phyloP scores from a whole-genome alignment of 495 filamentous ascomycete genomes.

The Parathielavia hyrcaniae region DNA sequence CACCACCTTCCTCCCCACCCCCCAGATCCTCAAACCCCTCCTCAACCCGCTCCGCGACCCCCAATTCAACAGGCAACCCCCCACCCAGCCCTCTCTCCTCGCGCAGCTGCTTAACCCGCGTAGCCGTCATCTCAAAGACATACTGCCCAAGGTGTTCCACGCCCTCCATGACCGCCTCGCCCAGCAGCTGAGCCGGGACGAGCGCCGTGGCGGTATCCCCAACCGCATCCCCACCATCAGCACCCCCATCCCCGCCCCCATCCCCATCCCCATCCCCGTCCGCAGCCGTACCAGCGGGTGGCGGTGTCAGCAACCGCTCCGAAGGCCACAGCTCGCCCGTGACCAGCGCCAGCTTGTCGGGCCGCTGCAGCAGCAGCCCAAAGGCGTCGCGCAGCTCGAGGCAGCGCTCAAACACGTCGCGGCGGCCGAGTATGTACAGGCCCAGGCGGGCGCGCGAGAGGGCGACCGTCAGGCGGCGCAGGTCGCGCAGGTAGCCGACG shows the following conservation, averaged over 20 bases:
- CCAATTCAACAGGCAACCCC: conserved; percentile 30
- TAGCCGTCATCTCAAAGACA: conserved; percentile 92
- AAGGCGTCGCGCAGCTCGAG: conserved; percentile 85
- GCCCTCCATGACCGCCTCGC: conserved; percentile 67
- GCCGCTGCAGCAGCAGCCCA: conserved; percentile 60
- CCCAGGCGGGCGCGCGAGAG: conserved; percentile 89
- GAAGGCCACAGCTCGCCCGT: conserved; percentile 83
- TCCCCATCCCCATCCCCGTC: conserved; percentile 30
- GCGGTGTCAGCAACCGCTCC: conserved; percentile 41
- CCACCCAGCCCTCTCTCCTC: conserved; percentile 38
- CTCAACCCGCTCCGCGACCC: conserved; percentile 31
- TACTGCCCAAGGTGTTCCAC: conserved; percentile 95
- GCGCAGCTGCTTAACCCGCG: conserved; percentile 57
- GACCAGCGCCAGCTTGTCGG: conserved; percentile 71
- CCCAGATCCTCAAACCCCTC: conserved; percentile 10
- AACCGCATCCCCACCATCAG: neutral
- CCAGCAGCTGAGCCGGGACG: conserved; percentile 31
- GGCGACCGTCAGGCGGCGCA: conserved; percentile 92
- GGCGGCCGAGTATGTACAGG: conserved; percentile 86
- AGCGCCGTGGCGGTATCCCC: neutral
- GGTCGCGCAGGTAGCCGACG: conserved; percentile 89
- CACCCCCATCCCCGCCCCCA: conserved; percentile 39
- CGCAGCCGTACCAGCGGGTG: neutral
- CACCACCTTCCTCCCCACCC: conserved; percentile 37
- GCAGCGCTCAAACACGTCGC: conserved; percentile 81